Evolutionary conservation across 2,329 filamentous ascomycete genomes (phyloP).

Genomic region (Hortaea werneckii): DNA sequence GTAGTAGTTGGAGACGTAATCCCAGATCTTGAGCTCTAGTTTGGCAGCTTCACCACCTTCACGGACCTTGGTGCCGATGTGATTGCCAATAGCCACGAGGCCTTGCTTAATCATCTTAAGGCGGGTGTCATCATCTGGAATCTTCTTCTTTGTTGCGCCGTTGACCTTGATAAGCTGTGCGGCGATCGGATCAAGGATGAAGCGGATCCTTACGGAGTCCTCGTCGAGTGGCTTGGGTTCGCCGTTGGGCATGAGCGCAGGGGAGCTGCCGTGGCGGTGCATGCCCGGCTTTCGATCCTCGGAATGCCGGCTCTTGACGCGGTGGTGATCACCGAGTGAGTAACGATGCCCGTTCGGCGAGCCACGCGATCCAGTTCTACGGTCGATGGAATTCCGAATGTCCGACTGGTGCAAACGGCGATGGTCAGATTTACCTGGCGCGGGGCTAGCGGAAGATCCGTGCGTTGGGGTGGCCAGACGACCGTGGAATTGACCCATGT

Average conservation of each 20-base stretch:
- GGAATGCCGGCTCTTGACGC: slow-evolving; percentile 44
- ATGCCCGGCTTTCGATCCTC: slow-evolving; percentile 38
- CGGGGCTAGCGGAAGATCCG: slow-evolving; percentile 64
- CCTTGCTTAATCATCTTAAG: slow-evolving; percentile 52
- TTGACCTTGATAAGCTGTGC: slow-evolving; percentile 51
- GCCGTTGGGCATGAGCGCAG: slow-evolving; percentile 19
- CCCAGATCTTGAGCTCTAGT: slow-evolving; percentile 25
- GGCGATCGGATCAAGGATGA: slow-evolving; percentile 48
- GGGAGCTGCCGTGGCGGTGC: slow-evolving; percentile 30
- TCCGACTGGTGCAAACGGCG: slow-evolving; percentile 22
- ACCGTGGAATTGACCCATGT: slow-evolving; percentile 45
- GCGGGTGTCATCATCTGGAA: slow-evolving; percentile 52
- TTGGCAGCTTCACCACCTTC: slow-evolving; percentile 12
- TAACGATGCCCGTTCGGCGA: slow-evolving; percentile 37
- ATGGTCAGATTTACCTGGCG: slow-evolving; percentile 38
- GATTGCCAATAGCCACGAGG: slow-evolving; percentile 52
- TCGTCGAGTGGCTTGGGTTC: slow-evolving; percentile 29
- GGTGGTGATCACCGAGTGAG: slow-evolving; percentile 31
- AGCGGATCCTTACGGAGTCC: slow-evolving; percentile 42
- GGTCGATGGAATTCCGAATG: slow-evolving; percentile 27
- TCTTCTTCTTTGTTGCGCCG: slow-evolving; percentile 51
- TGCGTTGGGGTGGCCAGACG: slow-evolving; percentile 42
- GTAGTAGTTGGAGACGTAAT: slow-evolving; percentile 24
- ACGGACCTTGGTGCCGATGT: slow-evolving; percentile 41
- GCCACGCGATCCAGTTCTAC: slow-evolving; percentile 26